phyloP scores from a whole-genome alignment of 305 asterid genomes.

The Solanum hybrid region DNA sequence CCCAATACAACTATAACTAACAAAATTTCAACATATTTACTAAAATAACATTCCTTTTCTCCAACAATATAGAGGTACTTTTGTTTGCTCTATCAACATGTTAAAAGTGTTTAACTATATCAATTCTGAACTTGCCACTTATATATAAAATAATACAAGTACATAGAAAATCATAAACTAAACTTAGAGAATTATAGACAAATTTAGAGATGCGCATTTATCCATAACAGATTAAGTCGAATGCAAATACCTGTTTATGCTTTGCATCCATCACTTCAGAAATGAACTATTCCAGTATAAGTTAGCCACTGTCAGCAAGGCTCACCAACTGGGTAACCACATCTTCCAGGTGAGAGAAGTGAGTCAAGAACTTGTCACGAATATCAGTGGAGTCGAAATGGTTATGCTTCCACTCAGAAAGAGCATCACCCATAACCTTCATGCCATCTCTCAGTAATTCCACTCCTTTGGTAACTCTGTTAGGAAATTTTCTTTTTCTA shows the following conservation, averaged over 20 bases:
- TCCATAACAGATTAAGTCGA: not conserved
- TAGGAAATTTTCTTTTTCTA: conserved; percentile 79
- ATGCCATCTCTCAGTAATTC: conserved; percentile 71
- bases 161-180: not conserved
- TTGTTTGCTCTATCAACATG: no score
- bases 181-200: not conserved
- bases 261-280: not conserved
- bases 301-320: conserved; percentile 35
- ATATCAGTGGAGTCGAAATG: conserved; percentile 41
- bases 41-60: no score
- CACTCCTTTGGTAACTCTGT: conserved; percentile 66
- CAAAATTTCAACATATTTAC: no score
- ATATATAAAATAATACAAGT: not conserved
- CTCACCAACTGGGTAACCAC: conserved; percentile 57
- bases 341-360: conserved; percentile 64
- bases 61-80: no score
- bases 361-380: conserved; percentile 46
- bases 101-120: not conserved
- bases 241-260: not conserved
- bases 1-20: no score
- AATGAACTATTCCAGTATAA: not conserved
- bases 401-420: conserved; percentile 59
- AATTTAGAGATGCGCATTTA: not conserved
- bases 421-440: conserved; percentile 65
- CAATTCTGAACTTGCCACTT: not conserved